Percentiles rank a stretch among this genome's conserved stretches.
Conservation (phyloP, 331 rosid species). For the Quercus tomentella region DNA sequence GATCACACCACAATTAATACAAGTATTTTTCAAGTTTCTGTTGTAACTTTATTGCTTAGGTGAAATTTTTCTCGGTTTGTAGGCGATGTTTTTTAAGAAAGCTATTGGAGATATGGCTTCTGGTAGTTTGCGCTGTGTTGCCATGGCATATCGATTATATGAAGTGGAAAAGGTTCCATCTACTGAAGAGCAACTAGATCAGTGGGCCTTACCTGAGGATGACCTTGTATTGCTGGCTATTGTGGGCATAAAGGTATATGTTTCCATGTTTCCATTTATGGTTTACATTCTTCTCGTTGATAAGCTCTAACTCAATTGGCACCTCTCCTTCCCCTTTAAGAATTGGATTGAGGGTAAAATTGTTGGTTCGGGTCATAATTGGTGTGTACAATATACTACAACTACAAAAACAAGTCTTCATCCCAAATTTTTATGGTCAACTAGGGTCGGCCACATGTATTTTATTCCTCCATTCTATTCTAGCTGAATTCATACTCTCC, state of each 20-base stretch:
- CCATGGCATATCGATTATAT: slow-evolving; percentile 75
- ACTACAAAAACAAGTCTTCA: background rate
- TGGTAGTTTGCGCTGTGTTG: slow-evolving; percentile 84
- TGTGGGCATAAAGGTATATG: slow-evolving; percentile 82
- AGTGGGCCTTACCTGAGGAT: slow-evolving; percentile 87
- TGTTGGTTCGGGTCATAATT: background rate
- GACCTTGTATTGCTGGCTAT: slow-evolving; percentile 84
- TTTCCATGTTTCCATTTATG: background rate
- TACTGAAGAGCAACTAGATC: slow-evolving; percentile 57
- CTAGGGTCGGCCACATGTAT: too few relatives aligned
- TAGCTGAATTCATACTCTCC: too few relatives aligned
- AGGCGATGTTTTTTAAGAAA: slow-evolving; percentile 51
- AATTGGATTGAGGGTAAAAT: background rate
- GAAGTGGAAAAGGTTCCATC: slow-evolving; percentile 62
- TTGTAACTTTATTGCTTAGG: slow-evolving; percentile 3
- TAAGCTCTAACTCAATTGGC: background rate
- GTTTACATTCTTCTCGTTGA: background rate
- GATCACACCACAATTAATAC: background rate
- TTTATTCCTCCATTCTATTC: too few relatives aligned
- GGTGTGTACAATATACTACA: background rate
- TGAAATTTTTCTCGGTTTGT: slow-evolving; percentile 22
- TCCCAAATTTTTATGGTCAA: too few relatives aligned
- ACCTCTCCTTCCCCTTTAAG: background rate
- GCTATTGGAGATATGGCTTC: slow-evolving; percentile 93
- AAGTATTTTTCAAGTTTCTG: background rate